Conservation (phyloP, 2,329 filamentous ascomycete genomes). For the Xylaria sp. region DNA sequence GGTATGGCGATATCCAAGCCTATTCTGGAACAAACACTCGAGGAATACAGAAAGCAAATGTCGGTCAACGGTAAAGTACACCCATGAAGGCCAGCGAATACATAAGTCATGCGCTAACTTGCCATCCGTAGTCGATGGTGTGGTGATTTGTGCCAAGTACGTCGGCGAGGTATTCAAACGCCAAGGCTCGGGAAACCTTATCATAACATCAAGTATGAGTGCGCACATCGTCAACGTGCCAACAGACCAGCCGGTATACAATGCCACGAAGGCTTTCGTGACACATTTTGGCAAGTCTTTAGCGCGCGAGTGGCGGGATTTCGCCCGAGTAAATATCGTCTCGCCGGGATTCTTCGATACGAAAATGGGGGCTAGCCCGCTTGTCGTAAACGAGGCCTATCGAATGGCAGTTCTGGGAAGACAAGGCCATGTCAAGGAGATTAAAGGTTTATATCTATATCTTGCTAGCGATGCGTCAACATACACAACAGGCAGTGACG, state of each 20-base stretch:
- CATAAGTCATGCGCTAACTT: conserved; percentile 15
- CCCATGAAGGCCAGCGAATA: neutral
- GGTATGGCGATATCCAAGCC: conserved; percentile 38
- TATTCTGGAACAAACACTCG: conserved; percentile 34
- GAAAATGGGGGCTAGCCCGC: conserved; percentile 38
- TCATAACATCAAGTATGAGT: conserved; percentile 54
- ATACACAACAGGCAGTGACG: conserved; percentile 38
- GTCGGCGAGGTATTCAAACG: conserved; percentile 40
- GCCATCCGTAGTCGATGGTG: conserved; percentile 33
- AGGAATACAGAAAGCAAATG: conserved; percentile 40
- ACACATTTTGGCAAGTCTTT: conserved; percentile 67
- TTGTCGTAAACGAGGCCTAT: conserved; percentile 34
- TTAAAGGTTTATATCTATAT: conserved; percentile 40
- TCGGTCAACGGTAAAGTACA: conserved; percentile 35
- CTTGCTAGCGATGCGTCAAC: conserved; percentile 41
- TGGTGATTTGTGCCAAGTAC: conserved; percentile 38
- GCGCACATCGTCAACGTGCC: conserved; percentile 64
- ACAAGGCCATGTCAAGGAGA: conserved; percentile 41
- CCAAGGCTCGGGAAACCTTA: conserved; percentile 41
- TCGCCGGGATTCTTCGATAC: conserved; percentile 67
- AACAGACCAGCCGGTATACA: conserved; percentile 66
- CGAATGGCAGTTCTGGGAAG: conserved; percentile 39
- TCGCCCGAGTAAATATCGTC: conserved; percentile 67
- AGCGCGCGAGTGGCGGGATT: conserved; percentile 67
- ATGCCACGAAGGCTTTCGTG: conserved; percentile 66